Conservation (phyloP, 2,329 filamentous ascomycete genomes). For the Spiromastix sp. region DNA sequence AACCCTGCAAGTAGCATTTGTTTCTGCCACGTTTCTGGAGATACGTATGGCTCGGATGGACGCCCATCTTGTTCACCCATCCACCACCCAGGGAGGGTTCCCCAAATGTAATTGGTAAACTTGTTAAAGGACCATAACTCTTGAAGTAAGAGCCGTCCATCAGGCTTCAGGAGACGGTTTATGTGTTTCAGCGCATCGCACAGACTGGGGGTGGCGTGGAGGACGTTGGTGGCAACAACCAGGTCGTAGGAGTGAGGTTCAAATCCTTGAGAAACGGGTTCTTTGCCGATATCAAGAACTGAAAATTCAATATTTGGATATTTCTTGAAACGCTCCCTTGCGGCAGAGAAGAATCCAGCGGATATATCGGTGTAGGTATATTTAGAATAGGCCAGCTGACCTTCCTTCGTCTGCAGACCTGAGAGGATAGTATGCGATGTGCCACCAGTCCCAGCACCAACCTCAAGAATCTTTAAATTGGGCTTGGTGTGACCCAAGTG, state of each 20-base stretch:
- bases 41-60: slow-evolving; percentile 16
- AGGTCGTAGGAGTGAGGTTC: slow-evolving; percentile 20
- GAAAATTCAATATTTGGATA: slow-evolving; percentile 17
- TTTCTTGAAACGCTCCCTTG: slow-evolving; percentile 16
- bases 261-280: slow-evolving; percentile 23
- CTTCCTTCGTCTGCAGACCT: neutral
- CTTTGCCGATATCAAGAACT: slow-evolving; percentile 20
- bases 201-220: slow-evolving; percentile 1
- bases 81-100: slow-evolving; percentile 21
- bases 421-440: slow-evolving; percentile 17
- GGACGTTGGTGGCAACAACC: slow-evolving; percentile 23
- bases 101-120: slow-evolving; percentile 2
- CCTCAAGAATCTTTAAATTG: slow-evolving; percentile 14
- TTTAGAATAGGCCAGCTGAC: neutral
- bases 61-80: slow-evolving; percentile 17
- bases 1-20: slow-evolving; percentile 23
- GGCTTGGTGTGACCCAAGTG: slow-evolving; percentile 8
- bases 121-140: neutral
- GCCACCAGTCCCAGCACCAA: slow-evolving; percentile 16
- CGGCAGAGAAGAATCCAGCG: slow-evolving; percentile 28
- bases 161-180: neutral
- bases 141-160: neutral
- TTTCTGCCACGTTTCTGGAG: slow-evolving; percentile 16
- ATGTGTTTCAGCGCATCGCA: neutral
- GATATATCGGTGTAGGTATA: slow-evolving; percentile 38